Percentiles rank a stretch among this genome's conserved stretches.
Conservation (phyloP, 257 asterid species). For the Petunia secreta region DNA sequence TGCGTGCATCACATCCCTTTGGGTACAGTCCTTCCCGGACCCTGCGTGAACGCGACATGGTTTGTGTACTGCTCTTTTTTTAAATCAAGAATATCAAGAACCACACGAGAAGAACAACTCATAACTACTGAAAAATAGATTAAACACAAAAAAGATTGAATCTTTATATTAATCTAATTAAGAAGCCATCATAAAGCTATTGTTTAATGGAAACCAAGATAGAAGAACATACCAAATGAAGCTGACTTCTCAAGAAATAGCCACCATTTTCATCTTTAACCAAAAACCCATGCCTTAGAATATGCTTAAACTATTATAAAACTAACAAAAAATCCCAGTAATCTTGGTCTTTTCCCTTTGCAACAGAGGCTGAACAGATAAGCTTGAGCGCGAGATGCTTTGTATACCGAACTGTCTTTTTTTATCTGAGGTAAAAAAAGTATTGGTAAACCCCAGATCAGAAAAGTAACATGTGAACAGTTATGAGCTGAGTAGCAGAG, state of each 20-base stretch:
- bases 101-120: neutral
- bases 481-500: neutral
- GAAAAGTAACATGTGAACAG: conserved; percentile 20
- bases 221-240: conserved; percentile 53
- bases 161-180: conserved; percentile 28
- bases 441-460: conserved; percentile 43
- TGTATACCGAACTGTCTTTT: conserved; percentile 33
- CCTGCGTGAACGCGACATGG: too few relatives aligned
- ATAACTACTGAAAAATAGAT: conserved; percentile 22
- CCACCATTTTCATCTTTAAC: conserved; percentile 45
- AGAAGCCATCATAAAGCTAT: conserved; percentile 25
- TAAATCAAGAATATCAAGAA: too few relatives aligned
- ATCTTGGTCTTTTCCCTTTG: conserved; percentile 32
- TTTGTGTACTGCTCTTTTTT: too few relatives aligned
- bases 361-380: conserved; percentile 34
- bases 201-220: neutral
- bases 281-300: conserved; percentile 41
- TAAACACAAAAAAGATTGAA: conserved; percentile 31
- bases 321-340: conserved; percentile 35
- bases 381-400: conserved; percentile 21
- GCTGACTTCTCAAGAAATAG: conserved; percentile 44
- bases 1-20: too few relatives aligned
- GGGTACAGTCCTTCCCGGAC: too few relatives aligned
- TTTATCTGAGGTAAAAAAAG: conserved; percentile 40
- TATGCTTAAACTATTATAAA: conserved; percentile 32